Evolutionary conservation across 306 rosid species (phyloP).

Genomic region (Cyamopsis tetragonoloba): DNA sequence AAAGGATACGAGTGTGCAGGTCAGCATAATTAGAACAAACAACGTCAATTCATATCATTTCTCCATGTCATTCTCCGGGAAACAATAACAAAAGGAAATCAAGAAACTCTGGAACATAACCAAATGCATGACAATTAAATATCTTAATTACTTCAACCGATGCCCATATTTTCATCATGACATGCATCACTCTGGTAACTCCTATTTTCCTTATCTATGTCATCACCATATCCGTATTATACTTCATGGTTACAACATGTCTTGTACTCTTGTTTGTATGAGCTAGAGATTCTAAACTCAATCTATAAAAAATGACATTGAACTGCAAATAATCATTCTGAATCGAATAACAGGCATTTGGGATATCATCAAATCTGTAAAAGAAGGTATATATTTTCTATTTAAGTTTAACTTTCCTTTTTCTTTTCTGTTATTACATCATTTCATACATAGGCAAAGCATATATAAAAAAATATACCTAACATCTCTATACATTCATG

Average conservation of each 20-base stretch:
- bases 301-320: neutral
- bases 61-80: neutral
- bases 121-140: neutral
- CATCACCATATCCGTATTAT: neutral
- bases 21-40: constrained; percentile 1
- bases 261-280: no score
- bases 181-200: neutral
- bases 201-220: neutral
- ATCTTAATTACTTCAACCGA: neutral
- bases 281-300: neutral
- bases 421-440: neutral
- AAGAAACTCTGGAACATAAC: neutral
- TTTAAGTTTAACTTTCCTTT: neutral
- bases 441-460: neutral
- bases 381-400: neutral
- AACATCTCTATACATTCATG: neutral
- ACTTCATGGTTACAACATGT: neutral
- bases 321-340: neutral
- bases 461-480: neutral
- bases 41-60: neutral
- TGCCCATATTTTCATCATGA: neutral
- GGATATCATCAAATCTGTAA: neutral
- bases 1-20: neutral
- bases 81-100: neutral
- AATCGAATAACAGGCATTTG: neutral